Evolutionary conservation across 2,329 filamentous ascomycete genomes (phyloP).

Genomic region (Cercospora sojina): DNA sequence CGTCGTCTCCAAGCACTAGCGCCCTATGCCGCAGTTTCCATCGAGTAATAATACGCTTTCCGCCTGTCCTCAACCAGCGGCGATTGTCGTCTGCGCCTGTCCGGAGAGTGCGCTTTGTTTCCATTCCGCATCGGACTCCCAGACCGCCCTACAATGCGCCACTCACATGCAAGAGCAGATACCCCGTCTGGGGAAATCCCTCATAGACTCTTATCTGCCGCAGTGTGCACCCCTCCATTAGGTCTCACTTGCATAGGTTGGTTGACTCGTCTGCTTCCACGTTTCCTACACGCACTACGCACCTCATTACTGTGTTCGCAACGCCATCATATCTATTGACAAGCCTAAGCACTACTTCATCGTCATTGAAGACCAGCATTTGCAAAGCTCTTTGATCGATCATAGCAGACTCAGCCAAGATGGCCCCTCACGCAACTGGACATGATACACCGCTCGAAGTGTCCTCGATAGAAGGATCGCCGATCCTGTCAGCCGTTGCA

Average conservation of each 20-base stretch:
- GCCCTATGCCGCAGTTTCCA: slow-evolving; percentile 18
- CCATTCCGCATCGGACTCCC: background rate
- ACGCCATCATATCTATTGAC: background rate
- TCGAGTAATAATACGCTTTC: slow-evolving; percentile 25
- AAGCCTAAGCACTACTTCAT: background rate
- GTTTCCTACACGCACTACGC: background rate
- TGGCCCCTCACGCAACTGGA: slow-evolving; percentile 37
- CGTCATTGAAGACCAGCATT: background rate
- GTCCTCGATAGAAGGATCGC: slow-evolving; percentile 20
- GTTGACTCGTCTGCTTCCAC: background rate
- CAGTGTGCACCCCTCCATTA: slow-evolving; percentile 9
- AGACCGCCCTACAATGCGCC: slow-evolving; percentile 10
- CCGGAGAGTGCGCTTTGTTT: slow-evolving; percentile 22
- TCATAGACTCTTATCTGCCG: slow-evolving; percentile 20
- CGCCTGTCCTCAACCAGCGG: background rate
- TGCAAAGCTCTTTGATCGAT: background rate
- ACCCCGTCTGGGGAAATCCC: slow-evolving; percentile 19
- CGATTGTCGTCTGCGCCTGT: background rate
- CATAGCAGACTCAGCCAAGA: slow-evolving; percentile 13
- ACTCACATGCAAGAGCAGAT: slow-evolving; percentile 12
- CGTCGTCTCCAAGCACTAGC: slow-evolving; percentile 1
- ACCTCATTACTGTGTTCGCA: background rate
- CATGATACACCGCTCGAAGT: slow-evolving; percentile 30
- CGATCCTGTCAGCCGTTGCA: slow-evolving; percentile 14
- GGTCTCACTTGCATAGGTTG: slow-evolving; percentile 13